Conservation (phyloP, 805 yeast species). For the Suhomyces faveliae region DNA sequence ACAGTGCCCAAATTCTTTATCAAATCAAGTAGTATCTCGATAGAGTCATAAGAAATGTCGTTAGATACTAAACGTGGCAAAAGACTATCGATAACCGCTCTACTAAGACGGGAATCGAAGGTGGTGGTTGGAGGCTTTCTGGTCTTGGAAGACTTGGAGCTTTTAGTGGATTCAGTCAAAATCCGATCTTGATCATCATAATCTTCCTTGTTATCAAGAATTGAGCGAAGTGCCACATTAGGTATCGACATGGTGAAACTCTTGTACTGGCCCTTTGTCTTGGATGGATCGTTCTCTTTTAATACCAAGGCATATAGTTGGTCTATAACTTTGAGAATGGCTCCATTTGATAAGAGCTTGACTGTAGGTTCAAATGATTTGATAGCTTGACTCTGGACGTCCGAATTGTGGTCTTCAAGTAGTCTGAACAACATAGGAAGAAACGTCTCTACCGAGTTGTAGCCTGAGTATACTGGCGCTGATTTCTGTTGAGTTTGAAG, state of each 20-base stretch:
- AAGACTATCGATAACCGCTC: constrained; percentile 34
- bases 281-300: constrained; percentile 17
- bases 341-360: constrained; percentile 33
- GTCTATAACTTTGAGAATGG: constrained; percentile 27
- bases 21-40: constrained; percentile 61
- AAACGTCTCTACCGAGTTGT: constrained; percentile 19
- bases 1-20: constrained; percentile 48
- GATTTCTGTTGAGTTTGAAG: constrained; percentile 15
- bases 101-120: constrained; percentile 17
- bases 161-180: not conserved
- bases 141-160: not conserved
- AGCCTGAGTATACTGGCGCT: constrained; percentile 4
- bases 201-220: constrained; percentile 25
- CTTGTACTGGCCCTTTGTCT: constrained; percentile 15
- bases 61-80: constrained; percentile 37
- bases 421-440: constrained; percentile 41
- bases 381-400: constrained; percentile 74
- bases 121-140: not conserved
- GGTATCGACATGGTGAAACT: constrained; percentile 48
- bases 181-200: not conserved
- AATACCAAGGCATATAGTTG: constrained; percentile 25
- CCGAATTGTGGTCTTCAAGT: constrained; percentile 62
- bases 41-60: constrained; percentile 49
- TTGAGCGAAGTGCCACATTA: constrained; percentile 50
- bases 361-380: constrained; percentile 51